A percentile compares a stretch with the other conserved stretches of the same genome.
Conservation (phyloP, 305 asterid species). For the Nicotiana rustica region DNA sequence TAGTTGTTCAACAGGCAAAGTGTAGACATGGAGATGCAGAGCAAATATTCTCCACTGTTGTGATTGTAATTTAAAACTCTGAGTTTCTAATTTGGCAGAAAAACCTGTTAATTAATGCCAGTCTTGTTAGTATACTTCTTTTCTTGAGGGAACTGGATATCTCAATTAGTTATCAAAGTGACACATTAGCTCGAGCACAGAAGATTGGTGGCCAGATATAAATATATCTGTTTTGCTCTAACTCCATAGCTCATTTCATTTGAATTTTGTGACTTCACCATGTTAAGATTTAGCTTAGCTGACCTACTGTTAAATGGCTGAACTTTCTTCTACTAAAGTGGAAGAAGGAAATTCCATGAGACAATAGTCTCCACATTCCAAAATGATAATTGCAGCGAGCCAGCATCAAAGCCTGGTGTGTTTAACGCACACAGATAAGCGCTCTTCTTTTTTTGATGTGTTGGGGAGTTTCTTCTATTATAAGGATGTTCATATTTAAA, state of each 20-base stretch:
- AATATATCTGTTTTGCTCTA: not conserved
- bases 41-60: not conserved
- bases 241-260: not conserved
- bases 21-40: not conserved
- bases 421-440: not conserved
- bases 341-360: conserved; percentile 70
- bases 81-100: not conserved
- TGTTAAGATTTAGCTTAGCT: not conserved
- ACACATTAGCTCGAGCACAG: not conserved
- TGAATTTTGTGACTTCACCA: conserved; percentile 12
- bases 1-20: conserved; percentile 4
- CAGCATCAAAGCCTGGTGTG: conserved; percentile 56
- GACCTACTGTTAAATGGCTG: not conserved
- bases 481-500: conserved; percentile 35
- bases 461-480: conserved; percentile 31
- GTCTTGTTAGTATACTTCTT: not conserved
- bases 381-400: conserved; percentile 44
- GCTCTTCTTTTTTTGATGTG: conserved; percentile 4
- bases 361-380: conserved; percentile 44
- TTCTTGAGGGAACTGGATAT: conserved; percentile 22
- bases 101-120: not conserved
- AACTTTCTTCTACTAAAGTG: conserved; percentile 33
- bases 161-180: not conserved
- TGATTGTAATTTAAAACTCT: not conserved
- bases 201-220: not conserved